phyloP scores from a whole-genome alignment of 129 eudicot species.

The Daucus carota region DNA sequence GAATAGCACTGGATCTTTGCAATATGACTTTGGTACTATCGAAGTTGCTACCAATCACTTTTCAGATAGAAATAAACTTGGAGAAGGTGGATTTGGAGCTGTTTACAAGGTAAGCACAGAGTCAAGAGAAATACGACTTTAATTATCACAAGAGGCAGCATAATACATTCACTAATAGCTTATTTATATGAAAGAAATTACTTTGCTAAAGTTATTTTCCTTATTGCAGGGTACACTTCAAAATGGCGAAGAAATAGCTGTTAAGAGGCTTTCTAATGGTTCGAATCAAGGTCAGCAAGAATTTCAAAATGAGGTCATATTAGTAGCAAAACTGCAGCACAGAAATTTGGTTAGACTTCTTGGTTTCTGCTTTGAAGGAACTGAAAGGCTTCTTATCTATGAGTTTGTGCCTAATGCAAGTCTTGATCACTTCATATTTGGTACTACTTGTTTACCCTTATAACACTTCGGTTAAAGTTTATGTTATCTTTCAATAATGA shows the following conservation, averaged over 20 bases:
- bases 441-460: slow-evolving; percentile 12
- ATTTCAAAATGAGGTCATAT: slow-evolving; percentile 17
- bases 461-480: neutral
- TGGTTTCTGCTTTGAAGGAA: slow-evolving; percentile 25
- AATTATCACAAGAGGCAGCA: too few relatives aligned
- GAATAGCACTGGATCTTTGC: neutral
- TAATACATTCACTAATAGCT: neutral
- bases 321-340: slow-evolving; percentile 20
- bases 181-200: neutral
- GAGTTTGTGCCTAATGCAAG: slow-evolving; percentile 36
- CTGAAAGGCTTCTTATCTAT: slow-evolving; percentile 27
- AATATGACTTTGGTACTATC: neutral
- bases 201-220: too few relatives aligned
- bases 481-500: neutral
- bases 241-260: slow-evolving; percentile 7
- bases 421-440: slow-evolving; percentile 26
- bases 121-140: neutral
- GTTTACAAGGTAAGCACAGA: slow-evolving; percentile 4
- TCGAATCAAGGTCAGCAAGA: slow-evolving; percentile 18
- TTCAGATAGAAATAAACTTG: neutral
- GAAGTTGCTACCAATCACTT: slow-evolving; percentile 6
- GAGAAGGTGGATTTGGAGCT: slow-evolving; percentile 19
- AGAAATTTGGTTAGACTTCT: slow-evolving; percentile 30
- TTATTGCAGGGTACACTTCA: neutral
- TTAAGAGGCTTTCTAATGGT: slow-evolving; percentile 9